Evolutionary conservation across 306 rosid genomes (phyloP), one percentile per base, ranked within the genome.

Genomic region (Trichosanthes truncata): DNA sequence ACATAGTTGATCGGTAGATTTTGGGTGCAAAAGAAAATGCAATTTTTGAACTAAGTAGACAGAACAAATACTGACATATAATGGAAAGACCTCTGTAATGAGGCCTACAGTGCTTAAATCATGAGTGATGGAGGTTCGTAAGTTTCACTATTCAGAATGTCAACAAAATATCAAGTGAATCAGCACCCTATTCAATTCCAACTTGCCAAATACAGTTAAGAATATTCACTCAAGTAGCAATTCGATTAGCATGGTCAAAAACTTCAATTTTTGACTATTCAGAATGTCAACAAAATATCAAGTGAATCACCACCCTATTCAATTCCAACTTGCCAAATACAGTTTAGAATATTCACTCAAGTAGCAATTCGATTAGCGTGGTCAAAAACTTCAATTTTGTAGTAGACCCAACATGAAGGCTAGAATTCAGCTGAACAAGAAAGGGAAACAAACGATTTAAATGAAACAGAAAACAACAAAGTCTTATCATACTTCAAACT

Each of bases 401-500:
- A 73, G 60, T 14, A 43, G 4, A 25, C 13, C 21, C 17, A 48
- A 48, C 56, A 45, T 72, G 53, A 69, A 23, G 20, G 18, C 61
- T 74, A 48, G 11, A 31, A 21, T 74, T 26, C 45, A 49, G 29
- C 41, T 36, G 52, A 41, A 33, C 73, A 20, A 48, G 9, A 36
- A 35, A 49, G 69, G 63, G 40, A 36, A 61, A 81, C 38, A 6
- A 48, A 41, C 43, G 33, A 68, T 25, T 41, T 21, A 65, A 62
- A 83, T 3, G 5, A 63, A 68, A 52, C 53, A 67, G 45, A 68
- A 65, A 79, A 63, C 33, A 14, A 53, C 38, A 79, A 49, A 62
- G 14, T 5, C 17, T 5, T 53, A 29, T 65, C 90, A 46, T 45
- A 90, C 94, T 91, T 90, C 94, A 76, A 90, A 90, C 78, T 82